Evolutionary conservation across 2,329 filamentous ascomycete genomes (phyloP).

Genomic region (Didymella arachidicola): DNA sequence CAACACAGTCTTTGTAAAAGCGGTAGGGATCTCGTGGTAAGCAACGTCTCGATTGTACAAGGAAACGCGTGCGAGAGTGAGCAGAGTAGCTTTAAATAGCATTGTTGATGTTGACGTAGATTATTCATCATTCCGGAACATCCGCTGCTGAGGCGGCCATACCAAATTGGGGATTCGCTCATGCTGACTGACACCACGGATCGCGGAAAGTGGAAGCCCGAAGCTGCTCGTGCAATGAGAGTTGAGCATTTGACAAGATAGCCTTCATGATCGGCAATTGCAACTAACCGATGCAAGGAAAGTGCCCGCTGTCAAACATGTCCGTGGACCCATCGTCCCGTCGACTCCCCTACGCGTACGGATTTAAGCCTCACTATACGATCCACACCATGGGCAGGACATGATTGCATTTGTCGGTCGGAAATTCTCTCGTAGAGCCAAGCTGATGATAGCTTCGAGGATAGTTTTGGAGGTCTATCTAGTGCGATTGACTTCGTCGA

Average conservation of each 20-base stretch:
- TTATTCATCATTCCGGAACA: slow-evolving; percentile 16
- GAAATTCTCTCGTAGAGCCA: background rate
- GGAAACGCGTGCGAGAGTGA: background rate
- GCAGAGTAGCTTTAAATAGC: background rate
- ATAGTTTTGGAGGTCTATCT: background rate
- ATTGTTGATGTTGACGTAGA: slow-evolving; percentile 4
- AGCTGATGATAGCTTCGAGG: background rate
- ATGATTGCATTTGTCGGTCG: too few relatives aligned
- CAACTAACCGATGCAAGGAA: slow-evolving; percentile 8
- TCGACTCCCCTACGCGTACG: background rate
- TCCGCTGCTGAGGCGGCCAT: slow-evolving; percentile 6
- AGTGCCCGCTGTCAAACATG: slow-evolving; percentile 1
- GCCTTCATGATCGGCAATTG: background rate
- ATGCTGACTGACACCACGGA: slow-evolving; percentile 11
- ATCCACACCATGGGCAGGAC: background rate
- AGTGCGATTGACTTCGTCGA: background rate
- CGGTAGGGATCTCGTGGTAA: background rate
- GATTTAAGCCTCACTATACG: background rate
- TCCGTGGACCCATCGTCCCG: background rate
- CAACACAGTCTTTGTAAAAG: background rate
- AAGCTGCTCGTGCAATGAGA: background rate
- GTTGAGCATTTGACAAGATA: background rate
- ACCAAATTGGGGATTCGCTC: slow-evolving; percentile 1
- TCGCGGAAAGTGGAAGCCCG: slow-evolving; percentile 13
- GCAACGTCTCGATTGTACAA: background rate